phyloP scores from a whole-genome alignment of 1,284 basidiomycete genomes.

The Rhodofomes roseus region DNA sequence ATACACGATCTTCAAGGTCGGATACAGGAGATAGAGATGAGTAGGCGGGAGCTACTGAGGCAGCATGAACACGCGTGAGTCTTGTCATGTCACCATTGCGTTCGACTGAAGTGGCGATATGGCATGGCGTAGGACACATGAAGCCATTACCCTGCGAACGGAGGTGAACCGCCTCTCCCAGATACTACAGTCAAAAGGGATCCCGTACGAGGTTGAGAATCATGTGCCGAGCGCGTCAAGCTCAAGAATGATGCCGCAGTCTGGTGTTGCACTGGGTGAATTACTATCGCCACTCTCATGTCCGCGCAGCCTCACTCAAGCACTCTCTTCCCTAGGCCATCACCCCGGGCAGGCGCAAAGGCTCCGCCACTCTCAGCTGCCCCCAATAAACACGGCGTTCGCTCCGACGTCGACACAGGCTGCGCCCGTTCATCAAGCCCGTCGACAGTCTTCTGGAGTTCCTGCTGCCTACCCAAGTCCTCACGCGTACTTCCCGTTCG shows the following conservation, averaged over 20 bases:
- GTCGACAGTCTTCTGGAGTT: not conserved
- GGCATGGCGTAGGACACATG: constrained; percentile 3
- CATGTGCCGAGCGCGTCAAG: not conserved
- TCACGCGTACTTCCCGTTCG: not conserved
- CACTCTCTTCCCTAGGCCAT: not conserved
- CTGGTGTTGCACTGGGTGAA: not conserved
- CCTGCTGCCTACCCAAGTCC: not conserved
- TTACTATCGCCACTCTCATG: too few relatives aligned
- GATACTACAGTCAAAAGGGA: not conserved
- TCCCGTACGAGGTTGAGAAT: not conserved
- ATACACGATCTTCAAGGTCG: constrained; percentile 12
- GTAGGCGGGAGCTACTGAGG: constrained; percentile 12
- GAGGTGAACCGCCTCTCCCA: constrained; percentile 14
- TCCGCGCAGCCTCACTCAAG: not conserved
- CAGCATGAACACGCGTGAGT: constrained; percentile 14
- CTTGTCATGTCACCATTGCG: not conserved
- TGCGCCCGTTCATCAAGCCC: not conserved
- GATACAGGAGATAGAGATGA: constrained; percentile 9
- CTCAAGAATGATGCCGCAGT: not conserved
- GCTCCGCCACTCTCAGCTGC: constrained; percentile 5
- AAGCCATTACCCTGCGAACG: constrained; percentile 14
- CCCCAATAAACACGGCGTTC: constrained; percentile 3
- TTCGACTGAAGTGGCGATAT: not conserved
- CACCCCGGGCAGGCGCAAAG: not conserved
- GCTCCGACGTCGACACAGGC: constrained; percentile 9